Evolutionary conservation across 2,329 filamentous ascomycete species (phyloP).

Genomic region (Nigrograna mackinnonii): DNA sequence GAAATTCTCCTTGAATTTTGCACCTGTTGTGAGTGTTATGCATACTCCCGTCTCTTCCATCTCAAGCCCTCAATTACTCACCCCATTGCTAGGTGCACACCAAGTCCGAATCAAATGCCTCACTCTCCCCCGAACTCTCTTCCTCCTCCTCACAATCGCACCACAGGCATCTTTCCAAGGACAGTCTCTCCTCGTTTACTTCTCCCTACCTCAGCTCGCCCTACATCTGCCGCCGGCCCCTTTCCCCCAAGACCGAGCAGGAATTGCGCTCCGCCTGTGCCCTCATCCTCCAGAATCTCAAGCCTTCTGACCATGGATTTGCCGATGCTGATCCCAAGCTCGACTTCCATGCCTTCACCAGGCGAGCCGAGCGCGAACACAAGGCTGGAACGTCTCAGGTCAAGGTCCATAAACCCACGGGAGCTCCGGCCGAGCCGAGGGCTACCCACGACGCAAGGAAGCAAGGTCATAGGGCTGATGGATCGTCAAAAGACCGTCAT

Average conservation of each 20-base stretch:
- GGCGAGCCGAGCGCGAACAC: slow-evolving; percentile 19
- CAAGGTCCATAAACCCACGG: slow-evolving; percentile 30
- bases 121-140: slow-evolving; percentile 29
- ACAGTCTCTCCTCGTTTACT: slow-evolving; percentile 37
- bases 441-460: slow-evolving; percentile 26
- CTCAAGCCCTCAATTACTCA: neutral
- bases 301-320: slow-evolving; percentile 42
- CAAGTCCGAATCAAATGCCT: slow-evolving; percentile 32
- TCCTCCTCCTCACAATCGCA: slow-evolving; percentile 20
- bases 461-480: slow-evolving; percentile 24
- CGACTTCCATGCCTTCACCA: slow-evolving; percentile 33
- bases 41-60: neutral
- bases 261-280: slow-evolving; percentile 52
- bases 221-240: slow-evolving; percentile 45
- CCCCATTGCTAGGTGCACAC: slow-evolving; percentile 22
- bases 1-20: slow-evolving; percentile 50
- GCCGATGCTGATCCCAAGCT: slow-evolving; percentile 39
- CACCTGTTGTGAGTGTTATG: slow-evolving; percentile 40
- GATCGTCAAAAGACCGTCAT: slow-evolving; percentile 27
- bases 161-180: slow-evolving; percentile 28
- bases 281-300: slow-evolving; percentile 46
- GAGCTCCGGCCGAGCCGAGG: slow-evolving; percentile 31
- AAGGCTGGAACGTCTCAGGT: slow-evolving; percentile 20
- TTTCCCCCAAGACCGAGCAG: slow-evolving; percentile 46
- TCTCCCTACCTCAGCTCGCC: slow-evolving; percentile 43